Evolutionary conservation across 306 rosid species (phyloP).

Genomic region (Rosa lucieae): DNA sequence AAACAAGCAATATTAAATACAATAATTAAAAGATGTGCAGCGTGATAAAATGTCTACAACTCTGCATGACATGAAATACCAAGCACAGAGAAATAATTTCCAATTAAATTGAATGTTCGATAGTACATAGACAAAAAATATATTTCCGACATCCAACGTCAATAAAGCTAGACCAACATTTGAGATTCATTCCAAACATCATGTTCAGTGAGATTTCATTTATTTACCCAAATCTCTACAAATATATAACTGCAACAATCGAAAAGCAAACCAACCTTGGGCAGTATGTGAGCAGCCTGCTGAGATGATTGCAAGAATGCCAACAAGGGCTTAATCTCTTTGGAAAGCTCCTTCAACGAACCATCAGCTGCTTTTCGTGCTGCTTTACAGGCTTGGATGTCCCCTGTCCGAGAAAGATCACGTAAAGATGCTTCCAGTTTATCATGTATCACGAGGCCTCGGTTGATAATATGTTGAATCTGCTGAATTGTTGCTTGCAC

Average conservation of each 20-base stretch:
- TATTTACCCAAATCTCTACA: neutral
- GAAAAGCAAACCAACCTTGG: conserved; percentile 59
- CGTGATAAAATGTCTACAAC: neutral
- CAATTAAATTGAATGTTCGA: neutral
- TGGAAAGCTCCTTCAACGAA: conserved; percentile 78
- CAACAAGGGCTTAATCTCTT: conserved; percentile 71
- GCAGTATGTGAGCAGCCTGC: conserved; percentile 71
- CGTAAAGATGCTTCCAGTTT: conserved; percentile 85
- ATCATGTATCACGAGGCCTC: conserved; percentile 65
- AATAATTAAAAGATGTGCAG: neutral
- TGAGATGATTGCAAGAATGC: conserved; percentile 73
- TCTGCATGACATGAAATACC: neutral
- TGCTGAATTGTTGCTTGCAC: conserved; percentile 70
- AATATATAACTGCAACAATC: conserved; percentile 3
- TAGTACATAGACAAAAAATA: neutral
- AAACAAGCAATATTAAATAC: conserved; percentile 19
- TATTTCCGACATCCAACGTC: neutral
- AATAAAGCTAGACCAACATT: neutral
- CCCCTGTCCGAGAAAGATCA: conserved; percentile 90
- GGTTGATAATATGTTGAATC: conserved; percentile 53
- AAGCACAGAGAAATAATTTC: too few relatives aligned
- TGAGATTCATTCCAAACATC: neutral
- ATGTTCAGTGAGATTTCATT: neutral
- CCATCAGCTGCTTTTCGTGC: conserved; percentile 83
- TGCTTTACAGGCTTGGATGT: conserved; percentile 83